Conservation (phyloP, 2,329 filamentous ascomycete species). For the Amauroascus niger region DNA sequence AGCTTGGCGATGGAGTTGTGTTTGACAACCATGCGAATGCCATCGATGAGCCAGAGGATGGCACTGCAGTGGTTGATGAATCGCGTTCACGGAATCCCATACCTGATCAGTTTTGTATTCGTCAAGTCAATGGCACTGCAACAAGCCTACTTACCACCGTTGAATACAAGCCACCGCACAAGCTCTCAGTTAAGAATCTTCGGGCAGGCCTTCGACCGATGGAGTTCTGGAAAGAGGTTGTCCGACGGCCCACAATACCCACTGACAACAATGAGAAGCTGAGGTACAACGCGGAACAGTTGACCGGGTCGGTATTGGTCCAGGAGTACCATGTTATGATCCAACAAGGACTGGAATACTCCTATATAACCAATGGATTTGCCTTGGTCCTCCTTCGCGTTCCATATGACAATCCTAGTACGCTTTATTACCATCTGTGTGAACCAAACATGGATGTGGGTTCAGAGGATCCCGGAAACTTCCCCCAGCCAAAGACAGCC, state of each 20-base stretch:
- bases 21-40: conserved; percentile 20
- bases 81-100: background rate
- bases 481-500: conserved; percentile 17
- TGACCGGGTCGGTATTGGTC: conserved; percentile 19
- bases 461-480: background rate
- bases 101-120: conserved; percentile 22
- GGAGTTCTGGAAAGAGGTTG: conserved; percentile 18
- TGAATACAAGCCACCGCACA: conserved; percentile 23
- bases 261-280: conserved; percentile 17
- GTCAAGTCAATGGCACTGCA: conserved; percentile 9
- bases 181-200: conserved; percentile 15
- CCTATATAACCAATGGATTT: conserved; percentile 22
- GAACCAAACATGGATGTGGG: background rate
- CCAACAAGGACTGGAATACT: conserved; percentile 23
- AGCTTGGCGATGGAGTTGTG: conserved; percentile 18
- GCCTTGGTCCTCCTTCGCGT: conserved; percentile 18
- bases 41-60: too few species aligned
- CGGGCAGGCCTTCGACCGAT: conserved; percentile 14
- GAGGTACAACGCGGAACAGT: conserved; percentile 20
- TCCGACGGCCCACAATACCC: conserved; percentile 10
- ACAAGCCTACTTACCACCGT: conserved; percentile 7
- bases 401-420: background rate
- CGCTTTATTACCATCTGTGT: background rate
- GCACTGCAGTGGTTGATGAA: too few species aligned
- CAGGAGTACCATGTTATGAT: conserved; percentile 27